phyloP scores from a whole-genome alignment of 2,329 filamentous ascomycete genomes.

The Colletotrichum eleusines region DNA sequence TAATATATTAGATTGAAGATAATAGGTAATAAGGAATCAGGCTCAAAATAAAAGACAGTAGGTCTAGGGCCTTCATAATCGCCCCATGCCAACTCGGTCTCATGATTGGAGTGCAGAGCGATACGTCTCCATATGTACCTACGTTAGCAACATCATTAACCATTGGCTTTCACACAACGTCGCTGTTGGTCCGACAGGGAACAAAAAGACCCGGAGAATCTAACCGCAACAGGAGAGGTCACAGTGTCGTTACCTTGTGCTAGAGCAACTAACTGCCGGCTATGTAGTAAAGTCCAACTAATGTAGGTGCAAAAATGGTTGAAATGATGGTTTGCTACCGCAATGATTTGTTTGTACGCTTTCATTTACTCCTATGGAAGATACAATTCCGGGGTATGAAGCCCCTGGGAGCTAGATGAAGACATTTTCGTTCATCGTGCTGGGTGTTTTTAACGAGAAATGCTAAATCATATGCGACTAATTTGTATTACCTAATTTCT shows the following conservation, averaged over 20 bases:
- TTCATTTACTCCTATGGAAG: no score
- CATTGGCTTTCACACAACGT: conserved; percentile 44
- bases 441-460: no score
- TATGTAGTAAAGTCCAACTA: conserved; percentile 43
- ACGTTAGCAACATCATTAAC: conserved; percentile 37
- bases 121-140: no score
- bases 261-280: conserved; percentile 44
- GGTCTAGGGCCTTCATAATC: conserved; percentile 20
- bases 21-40: conserved; percentile 37
- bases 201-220: conserved; percentile 37
- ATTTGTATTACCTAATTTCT: no score
- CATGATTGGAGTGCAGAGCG: background rate
- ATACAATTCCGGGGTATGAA: conserved; percentile 25
- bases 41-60: conserved; percentile 42
- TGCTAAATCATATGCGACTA: background rate
- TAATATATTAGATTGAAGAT: conserved; percentile 37
- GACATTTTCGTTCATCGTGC: conserved; percentile 47
- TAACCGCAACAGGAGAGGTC: no score
- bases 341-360: background rate
- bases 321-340: conserved; percentile 40
- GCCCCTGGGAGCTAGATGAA: conserved; percentile 42
- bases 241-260: no score
- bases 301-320: conserved; percentile 41
- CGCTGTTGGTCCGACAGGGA: conserved; percentile 43
- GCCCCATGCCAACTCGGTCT: no score